Conservation (phyloP, 371 early-diverging fungal genomes). For the Choanephora cucurbitarum region DNA sequence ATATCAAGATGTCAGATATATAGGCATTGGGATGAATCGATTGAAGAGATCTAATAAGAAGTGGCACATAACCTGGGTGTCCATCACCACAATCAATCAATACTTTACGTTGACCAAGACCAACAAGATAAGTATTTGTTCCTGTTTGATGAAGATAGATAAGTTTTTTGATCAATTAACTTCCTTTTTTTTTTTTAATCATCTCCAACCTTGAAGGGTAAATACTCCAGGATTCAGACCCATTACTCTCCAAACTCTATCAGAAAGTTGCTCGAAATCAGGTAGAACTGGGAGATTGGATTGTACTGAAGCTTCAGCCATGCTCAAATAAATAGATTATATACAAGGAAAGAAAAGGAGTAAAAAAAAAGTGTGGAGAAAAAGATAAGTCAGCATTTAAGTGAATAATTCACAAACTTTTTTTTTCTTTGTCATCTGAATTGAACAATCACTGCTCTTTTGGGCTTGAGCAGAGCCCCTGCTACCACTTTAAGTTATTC, state of each 20-base stretch:
- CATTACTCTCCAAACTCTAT: conserved; percentile 60
- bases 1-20: conserved; percentile 71
- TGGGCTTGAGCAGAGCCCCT: too few species aligned
- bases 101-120: conserved; percentile 62
- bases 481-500: too few species aligned
- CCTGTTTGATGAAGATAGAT: conserved; percentile 33
- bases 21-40: conserved; percentile 26
- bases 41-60: conserved; percentile 50
- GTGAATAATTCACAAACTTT: neutral
- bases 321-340: neutral
- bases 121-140: conserved; percentile 84
- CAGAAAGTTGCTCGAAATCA: conserved; percentile 47
- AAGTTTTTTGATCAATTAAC: neutral
- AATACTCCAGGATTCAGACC: conserved; percentile 81
- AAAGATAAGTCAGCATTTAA: neutral
- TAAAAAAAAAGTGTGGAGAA: conserved; percentile 2
- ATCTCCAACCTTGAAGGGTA: conserved; percentile 75
- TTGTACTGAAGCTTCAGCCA: conserved; percentile 12
- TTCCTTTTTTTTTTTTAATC: neutral
- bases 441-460: too few species aligned
- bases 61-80: conserved; percentile 57
- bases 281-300: conserved; percentile 37
- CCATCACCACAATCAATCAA: conserved; percentile 84
- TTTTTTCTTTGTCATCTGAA: conserved; percentile 1
- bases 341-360: neutral